A percentile compares a stretch with the other conserved stretches of the same genome.
Conservation (phyloP, 2,329 filamentous ascomycete genomes). For the Chrysoporthe cubensis region DNA sequence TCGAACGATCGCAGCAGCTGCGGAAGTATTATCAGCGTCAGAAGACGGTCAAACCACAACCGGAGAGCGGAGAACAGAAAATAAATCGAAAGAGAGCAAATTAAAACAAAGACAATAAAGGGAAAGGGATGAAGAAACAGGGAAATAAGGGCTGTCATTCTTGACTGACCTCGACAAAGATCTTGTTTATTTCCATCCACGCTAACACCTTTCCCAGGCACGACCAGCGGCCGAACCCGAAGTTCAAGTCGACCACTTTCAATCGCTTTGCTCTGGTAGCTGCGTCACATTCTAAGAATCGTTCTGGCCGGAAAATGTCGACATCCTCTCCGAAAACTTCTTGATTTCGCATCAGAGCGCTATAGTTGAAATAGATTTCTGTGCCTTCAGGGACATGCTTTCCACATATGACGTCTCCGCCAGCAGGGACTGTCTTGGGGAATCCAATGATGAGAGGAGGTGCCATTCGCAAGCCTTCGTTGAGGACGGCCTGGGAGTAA, state of each 20-base stretch:
- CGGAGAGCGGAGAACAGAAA: too few relatives aligned
- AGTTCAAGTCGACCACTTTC: slow-evolving; percentile 41
- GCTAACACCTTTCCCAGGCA: slow-evolving; percentile 48
- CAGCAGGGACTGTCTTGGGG: slow-evolving; percentile 32
- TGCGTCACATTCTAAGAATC: slow-evolving; percentile 44
- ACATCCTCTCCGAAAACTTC: slow-evolving; percentile 39
- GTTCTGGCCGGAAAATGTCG: slow-evolving; percentile 44
- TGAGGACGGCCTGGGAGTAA: slow-evolving; percentile 35
- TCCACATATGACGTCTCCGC: slow-evolving; percentile 35
- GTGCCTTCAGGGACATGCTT: slow-evolving; percentile 41
- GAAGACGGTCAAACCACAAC: not conserved
- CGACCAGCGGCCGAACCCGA: slow-evolving; percentile 42
- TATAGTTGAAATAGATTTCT: slow-evolving; percentile 39
- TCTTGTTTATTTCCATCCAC: slow-evolving; percentile 46
- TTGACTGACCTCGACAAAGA: slow-evolving; percentile 35
- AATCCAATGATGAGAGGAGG: slow-evolving; percentile 36
- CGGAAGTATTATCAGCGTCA: not conserved
- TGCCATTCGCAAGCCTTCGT: slow-evolving; percentile 40
- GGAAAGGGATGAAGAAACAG: not conserved
- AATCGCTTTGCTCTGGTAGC: slow-evolving; percentile 37
- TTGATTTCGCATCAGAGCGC: slow-evolving; percentile 37
- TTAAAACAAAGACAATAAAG: too few relatives aligned
- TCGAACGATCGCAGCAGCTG: slow-evolving; percentile 22
- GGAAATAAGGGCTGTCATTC: not conserved
- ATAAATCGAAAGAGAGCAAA: too few relatives aligned